Percentiles rank a stretch among this genome's conserved stretches.
Conservation (phyloP, 2,329 filamentous ascomycete genomes). For the Hypocrella siamensis region DNA sequence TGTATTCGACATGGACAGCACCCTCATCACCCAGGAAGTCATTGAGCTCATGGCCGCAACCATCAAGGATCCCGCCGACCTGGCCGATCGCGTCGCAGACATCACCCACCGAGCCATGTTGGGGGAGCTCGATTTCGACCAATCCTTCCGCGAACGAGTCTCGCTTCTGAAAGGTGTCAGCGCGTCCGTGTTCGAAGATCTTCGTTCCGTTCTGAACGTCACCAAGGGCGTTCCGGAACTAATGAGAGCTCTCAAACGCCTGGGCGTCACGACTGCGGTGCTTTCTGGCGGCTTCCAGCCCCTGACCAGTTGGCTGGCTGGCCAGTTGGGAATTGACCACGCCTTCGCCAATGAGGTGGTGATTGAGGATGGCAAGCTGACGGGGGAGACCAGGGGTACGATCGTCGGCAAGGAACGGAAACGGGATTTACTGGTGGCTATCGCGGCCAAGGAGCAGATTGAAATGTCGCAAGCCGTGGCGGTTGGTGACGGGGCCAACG, state of each 20-base stretch:
- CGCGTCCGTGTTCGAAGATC: slow-evolving; percentile 59
- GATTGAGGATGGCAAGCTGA: slow-evolving; percentile 44
- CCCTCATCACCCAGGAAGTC: slow-evolving; percentile 90
- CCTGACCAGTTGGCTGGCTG: slow-evolving; percentile 72
- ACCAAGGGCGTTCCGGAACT: slow-evolving; percentile 68
- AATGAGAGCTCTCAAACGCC: slow-evolving; percentile 53
- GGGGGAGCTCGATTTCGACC: slow-evolving; percentile 84
- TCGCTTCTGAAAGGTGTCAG: slow-evolving; percentile 68
- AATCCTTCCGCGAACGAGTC: slow-evolving; percentile 67
- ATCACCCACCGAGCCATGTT: slow-evolving; percentile 94
- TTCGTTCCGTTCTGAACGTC: slow-evolving; percentile 62
- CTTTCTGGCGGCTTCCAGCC: slow-evolving; percentile 86
- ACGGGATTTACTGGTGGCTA: slow-evolving; percentile 52
- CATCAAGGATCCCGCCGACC: slow-evolving; percentile 49
- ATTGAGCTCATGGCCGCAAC: slow-evolving; percentile 87
- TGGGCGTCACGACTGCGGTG: slow-evolving; percentile 81
- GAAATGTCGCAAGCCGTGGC: slow-evolving; percentile 52
- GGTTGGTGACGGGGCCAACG: slow-evolving; percentile 71
- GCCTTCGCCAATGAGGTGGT: slow-evolving; percentile 77
- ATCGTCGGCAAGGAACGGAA: slow-evolving; percentile 70
- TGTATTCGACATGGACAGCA: slow-evolving; percentile 98
- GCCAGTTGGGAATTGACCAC: slow-evolving; percentile 69
- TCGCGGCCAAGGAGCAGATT: slow-evolving; percentile 52
- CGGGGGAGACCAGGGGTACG: slow-evolving; percentile 53
- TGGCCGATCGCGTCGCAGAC: slow-evolving; percentile 67